These are phyloP conservation scores for Fusarium denticulatum DNA, from an alignment of 2,329 filamentous ascomycete species.

Conservation along the genomic window DNA sequence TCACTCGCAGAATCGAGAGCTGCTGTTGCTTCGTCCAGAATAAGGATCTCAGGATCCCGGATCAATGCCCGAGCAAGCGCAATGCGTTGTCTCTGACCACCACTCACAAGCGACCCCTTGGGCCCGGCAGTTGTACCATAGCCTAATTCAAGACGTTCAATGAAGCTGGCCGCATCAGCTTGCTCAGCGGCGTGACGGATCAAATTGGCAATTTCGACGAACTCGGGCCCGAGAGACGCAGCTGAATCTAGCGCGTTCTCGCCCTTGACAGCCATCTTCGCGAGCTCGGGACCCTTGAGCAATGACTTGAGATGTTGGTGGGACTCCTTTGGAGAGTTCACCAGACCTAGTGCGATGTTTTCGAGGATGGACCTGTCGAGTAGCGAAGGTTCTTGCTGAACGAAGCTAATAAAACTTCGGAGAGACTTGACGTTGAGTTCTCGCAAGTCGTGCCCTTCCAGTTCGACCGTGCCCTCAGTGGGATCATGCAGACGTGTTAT, in stretches of 20 bases:
- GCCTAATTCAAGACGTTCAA: constrained; percentile 62
- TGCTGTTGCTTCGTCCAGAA: constrained; percentile 70
- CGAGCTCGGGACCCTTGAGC: background rate
- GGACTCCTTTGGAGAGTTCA: background rate
- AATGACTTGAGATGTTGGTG: background rate
- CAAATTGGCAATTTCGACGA: background rate
- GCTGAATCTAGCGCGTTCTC: background rate
- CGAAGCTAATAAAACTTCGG: background rate
- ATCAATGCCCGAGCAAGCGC: constrained; percentile 67
- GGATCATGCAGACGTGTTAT: background rate
- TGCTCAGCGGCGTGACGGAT: background rate
- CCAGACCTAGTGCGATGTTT: background rate
- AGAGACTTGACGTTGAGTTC: background rate
- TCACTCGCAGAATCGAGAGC: constrained; percentile 69
- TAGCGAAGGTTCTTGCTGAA: background rate
- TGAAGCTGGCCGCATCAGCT: constrained; percentile 55
- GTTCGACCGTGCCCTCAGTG: background rate
- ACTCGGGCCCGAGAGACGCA: background rate
- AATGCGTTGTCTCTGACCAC: constrained; percentile 68
- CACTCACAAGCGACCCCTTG: constrained; percentile 64
- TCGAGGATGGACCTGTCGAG: background rate
- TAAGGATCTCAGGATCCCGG: constrained; percentile 63
- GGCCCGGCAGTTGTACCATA: constrained; percentile 63
- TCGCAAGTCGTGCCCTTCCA: background rate
- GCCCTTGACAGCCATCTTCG: background rate